Conservation (phyloP, 2,329 filamentous ascomycete species). For the Trichoderma koningiopsis region DNA sequence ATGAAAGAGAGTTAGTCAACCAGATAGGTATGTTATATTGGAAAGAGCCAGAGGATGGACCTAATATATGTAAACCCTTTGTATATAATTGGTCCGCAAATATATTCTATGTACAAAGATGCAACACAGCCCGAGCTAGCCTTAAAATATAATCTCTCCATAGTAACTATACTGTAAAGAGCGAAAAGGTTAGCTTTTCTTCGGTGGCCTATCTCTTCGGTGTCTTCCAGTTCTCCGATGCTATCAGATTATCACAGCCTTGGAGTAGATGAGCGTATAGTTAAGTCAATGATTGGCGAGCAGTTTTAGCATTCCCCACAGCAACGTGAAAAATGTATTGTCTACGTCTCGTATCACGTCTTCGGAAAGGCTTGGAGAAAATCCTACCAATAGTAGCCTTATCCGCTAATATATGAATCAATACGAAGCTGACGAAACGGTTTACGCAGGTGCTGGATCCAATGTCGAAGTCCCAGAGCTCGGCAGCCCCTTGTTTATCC, state of each 20-base stretch:
- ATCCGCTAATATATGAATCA: background rate
- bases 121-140: background rate
- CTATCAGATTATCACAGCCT: background rate
- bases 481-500: background rate
- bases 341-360: background rate
- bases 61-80: background rate
- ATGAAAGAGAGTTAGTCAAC: background rate
- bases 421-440: slow-evolving; percentile 5
- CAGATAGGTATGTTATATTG: background rate
- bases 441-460: background rate
- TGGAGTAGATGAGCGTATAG: slow-evolving; percentile 1
- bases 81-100: background rate
- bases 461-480: background rate
- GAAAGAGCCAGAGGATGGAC: background rate
- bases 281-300: slow-evolving; percentile 2
- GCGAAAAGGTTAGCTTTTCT: background rate
- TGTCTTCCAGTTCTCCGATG: background rate
- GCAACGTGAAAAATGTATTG: background rate
- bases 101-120: background rate
- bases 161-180: background rate
- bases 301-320: background rate
- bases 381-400: background rate
- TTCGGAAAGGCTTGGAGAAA: background rate
- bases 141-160: background rate
- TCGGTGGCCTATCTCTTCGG: background rate